Percentiles rank a stretch among this genome's conserved stretches.
Evolutionary conservation across 805 yeast species (phyloP).

Genomic region (Cyberlindnera mississippiensis): DNA sequence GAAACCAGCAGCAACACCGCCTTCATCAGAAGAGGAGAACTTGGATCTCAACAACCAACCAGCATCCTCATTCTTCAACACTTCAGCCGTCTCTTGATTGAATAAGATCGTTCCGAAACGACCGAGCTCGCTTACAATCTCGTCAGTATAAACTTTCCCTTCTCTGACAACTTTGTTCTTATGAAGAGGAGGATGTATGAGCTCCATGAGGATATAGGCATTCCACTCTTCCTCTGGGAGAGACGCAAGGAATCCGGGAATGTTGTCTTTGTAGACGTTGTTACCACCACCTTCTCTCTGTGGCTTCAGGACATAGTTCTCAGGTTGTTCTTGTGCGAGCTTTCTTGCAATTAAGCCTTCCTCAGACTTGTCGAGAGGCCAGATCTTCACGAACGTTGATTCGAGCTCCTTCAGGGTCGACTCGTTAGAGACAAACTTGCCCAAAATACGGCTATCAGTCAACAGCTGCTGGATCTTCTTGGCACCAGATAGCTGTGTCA

Average conservation of each 20-base stretch:
- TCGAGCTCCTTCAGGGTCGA: constrained; percentile 23
- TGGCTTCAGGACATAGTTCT: constrained; percentile 83
- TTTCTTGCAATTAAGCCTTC: constrained; percentile 60
- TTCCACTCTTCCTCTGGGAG: constrained; percentile 75
- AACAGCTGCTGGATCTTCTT: constrained; percentile 91
- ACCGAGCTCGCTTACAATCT: constrained; percentile 87
- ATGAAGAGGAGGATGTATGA: constrained; percentile 72
- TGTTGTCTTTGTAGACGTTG: constrained; percentile 82
- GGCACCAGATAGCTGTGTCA: constrained; percentile 89
- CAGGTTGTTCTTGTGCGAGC: constrained; percentile 65
- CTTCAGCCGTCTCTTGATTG: constrained; percentile 55
- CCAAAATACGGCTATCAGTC: constrained; percentile 49
- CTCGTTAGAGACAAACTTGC: constrained; percentile 39
- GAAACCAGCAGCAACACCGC: constrained; percentile 99
- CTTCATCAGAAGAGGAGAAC: constrained; percentile 84
- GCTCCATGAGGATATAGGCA: constrained; percentile 90
- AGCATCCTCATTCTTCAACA: constrained; percentile 59
- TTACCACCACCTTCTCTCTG: constrained; percentile 99
- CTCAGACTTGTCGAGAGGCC: constrained; percentile 74
- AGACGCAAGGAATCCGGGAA: constrained; percentile 63
- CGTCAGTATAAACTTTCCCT: constrained; percentile 59
- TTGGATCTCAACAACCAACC: constrained; percentile 91
- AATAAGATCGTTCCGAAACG: constrained; percentile 81
- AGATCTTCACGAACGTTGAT: constrained; percentile 76
- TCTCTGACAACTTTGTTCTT: constrained; percentile 69